A percentile compares a stretch with the other conserved stretches of the same genome.
Conservation (phyloP, 768 basidiomycete genomes). For the Suillus placidus region DNA sequence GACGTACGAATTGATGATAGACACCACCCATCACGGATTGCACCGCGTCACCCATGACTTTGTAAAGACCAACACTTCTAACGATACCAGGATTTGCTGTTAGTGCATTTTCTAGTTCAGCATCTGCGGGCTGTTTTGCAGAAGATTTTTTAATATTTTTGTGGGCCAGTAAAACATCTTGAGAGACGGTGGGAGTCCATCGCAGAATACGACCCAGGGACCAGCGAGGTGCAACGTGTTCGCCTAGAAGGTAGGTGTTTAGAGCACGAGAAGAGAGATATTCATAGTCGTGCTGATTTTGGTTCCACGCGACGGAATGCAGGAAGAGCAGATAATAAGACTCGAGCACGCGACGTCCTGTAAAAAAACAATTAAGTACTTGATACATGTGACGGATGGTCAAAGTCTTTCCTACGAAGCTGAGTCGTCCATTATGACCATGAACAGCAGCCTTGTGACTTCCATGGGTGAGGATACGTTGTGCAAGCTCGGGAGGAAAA, state of each 20-base stretch:
- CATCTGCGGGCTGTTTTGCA: conserved; percentile 21
- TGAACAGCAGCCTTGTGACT: conserved; percentile 66
- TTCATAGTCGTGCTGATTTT: conserved; percentile 58
- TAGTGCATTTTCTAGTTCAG: conserved; percentile 33
- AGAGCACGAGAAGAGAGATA: conserved; percentile 56
- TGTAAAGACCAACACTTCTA: conserved; percentile 67
- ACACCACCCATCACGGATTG: conserved; percentile 77
- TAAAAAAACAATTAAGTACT: not conserved
- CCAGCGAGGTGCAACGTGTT: conserved; percentile 78
- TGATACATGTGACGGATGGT: not conserved
- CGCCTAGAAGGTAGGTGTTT: conserved; percentile 72
- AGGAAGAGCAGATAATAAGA: conserved; percentile 77
- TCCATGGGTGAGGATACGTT: conserved; percentile 74
- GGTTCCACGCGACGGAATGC: conserved; percentile 52
- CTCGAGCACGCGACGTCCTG: conserved; percentile 78
- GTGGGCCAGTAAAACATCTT: conserved; percentile 33
- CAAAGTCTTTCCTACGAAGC: conserved; percentile 67
- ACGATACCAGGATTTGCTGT: conserved; percentile 39
- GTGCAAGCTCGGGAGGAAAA: conserved; percentile 72
- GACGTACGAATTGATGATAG: conserved; percentile 77
- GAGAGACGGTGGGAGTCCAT: conserved; percentile 66
- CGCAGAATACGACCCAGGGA: conserved; percentile 69
- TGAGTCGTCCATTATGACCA: conserved; percentile 73
- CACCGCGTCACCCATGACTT: conserved; percentile 76
- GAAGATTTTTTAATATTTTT: conserved; percentile 3